These are phyloP conservation scores for Nicotiana benthamiana DNA, from an alignment of 257 asterid genomes.

Conservation along the genomic window DNA sequence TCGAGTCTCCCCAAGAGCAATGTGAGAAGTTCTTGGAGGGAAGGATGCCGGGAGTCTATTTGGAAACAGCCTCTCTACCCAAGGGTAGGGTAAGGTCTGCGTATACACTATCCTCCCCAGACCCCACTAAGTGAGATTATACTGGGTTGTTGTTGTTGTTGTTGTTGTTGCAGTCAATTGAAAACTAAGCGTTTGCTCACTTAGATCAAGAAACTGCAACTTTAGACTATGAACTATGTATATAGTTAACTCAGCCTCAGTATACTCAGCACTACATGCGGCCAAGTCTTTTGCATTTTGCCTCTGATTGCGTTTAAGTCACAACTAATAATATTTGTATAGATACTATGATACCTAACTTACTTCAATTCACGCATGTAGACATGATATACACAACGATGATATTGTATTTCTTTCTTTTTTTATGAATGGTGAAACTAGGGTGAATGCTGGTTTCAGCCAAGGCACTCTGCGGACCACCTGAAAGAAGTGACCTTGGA, in stretches of 20 bases:
- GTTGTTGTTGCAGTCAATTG: too few relatives aligned
- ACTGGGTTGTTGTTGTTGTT: too few relatives aligned
- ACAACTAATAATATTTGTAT: neutral
- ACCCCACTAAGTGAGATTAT: too few relatives aligned
- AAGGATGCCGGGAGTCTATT: too few relatives aligned
- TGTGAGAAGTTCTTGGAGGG: too few relatives aligned
- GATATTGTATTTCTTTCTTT: neutral
- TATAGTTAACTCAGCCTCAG: neutral
- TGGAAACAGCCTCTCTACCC: too few relatives aligned
- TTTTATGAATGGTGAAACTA: neutral
- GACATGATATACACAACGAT: neutral
- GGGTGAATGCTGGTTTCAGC: constrained; percentile 26
- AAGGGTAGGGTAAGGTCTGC: too few relatives aligned
- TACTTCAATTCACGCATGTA: neutral
- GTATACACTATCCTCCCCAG: too few relatives aligned
- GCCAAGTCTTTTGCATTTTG: too few relatives aligned
- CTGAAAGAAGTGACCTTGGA: neutral
- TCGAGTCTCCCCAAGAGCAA: too few relatives aligned
- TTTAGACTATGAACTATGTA: neutral
- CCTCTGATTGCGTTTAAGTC: neutral
- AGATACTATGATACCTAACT: neutral
- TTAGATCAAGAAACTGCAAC: neutral
- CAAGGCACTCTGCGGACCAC: neutral
- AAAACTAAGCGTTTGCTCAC: neutral
- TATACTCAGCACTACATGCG: neutral